phyloP scores from a whole-genome alignment of 371 early-diverging fungal species.

The Funneliformis caledonium region DNA sequence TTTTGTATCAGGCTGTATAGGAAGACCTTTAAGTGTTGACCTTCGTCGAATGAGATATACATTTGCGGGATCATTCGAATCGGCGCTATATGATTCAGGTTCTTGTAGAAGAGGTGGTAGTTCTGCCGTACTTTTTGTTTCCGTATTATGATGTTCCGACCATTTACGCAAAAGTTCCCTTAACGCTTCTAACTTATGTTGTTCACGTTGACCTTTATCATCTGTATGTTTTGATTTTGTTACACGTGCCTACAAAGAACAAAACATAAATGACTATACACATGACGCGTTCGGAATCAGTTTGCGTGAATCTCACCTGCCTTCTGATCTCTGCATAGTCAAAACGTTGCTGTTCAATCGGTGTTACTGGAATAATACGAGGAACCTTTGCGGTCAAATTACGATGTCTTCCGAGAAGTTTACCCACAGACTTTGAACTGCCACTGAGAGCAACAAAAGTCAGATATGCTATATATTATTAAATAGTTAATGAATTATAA shows the following conservation, averaged over 20 bases:
- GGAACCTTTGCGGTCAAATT: slow-evolving; percentile 55
- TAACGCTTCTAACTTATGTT: slow-evolving; percentile 41
- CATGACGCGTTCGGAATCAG: not conserved
- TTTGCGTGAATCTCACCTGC: slow-evolving; percentile 25
- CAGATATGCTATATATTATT: slow-evolving; percentile 61
- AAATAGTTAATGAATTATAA: not conserved
- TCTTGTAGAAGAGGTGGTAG: slow-evolving; percentile 49
- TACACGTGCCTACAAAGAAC: slow-evolving; percentile 5
- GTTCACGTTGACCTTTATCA: slow-evolving; percentile 28
- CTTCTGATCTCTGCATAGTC: slow-evolving; percentile 65
- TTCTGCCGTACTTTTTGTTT: slow-evolving; percentile 48
- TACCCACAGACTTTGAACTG: slow-evolving; percentile 33
- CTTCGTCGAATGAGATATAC: slow-evolving; percentile 33
- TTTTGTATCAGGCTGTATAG: slow-evolving; percentile 44
- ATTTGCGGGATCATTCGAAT: slow-evolving; percentile 24
- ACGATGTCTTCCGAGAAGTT: slow-evolving; percentile 48
- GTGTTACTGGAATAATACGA: slow-evolving; percentile 50
- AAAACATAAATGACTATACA: not conserved
- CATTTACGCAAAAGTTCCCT: slow-evolving; percentile 50
- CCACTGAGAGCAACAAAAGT: slow-evolving; percentile 72
- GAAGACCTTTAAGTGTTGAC: slow-evolving; percentile 41
- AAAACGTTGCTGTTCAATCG: slow-evolving; percentile 56
- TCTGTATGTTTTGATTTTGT: not conserved
- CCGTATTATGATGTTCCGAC: slow-evolving; percentile 49
- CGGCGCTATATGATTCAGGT: slow-evolving; percentile 31